These are phyloP conservation scores for Globisporangium iwayamae DNA, from an alignment of 352 stramenopile species.

Conservation along the genomic window DNA sequence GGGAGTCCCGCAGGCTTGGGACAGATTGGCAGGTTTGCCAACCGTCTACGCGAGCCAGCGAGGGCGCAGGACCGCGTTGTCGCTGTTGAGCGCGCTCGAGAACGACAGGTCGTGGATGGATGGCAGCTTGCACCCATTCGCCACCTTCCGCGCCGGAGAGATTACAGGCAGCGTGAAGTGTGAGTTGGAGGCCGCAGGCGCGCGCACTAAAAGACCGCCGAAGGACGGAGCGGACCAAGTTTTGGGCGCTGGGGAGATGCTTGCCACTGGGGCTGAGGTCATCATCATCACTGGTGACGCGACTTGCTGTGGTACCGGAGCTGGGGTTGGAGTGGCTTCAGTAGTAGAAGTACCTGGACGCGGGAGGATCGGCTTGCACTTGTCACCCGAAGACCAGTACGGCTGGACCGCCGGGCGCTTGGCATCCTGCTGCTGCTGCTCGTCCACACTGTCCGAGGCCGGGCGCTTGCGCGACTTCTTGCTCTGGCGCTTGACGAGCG, in stretches of 20 bases:
- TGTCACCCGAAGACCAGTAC: constrained; percentile 31
- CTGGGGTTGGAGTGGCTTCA: neutral
- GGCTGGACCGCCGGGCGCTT: constrained; percentile 34
- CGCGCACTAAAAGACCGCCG: constrained; percentile 14
- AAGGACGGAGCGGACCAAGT: constrained; percentile 14
- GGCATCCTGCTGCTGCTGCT: constrained; percentile 18
- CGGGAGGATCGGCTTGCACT: constrained; percentile 69
- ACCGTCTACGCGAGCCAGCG: constrained; percentile 37
- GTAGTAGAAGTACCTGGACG: neutral
- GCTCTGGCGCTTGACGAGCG: constrained; percentile 82
- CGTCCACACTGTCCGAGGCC: constrained; percentile 26
- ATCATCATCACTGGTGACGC: neutral
- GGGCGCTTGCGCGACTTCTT: constrained; percentile 82
- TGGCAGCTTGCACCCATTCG: constrained; percentile 45
- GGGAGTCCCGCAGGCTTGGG: neutral
- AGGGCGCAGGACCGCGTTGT: constrained; percentile 1
- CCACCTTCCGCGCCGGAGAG: constrained; percentile 37
- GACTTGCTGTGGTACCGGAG: neutral
- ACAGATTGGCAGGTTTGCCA: neutral
- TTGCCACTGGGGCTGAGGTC: constrained; percentile 1
- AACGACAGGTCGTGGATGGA: constrained; percentile 53
- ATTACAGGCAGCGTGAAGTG: constrained; percentile 32
- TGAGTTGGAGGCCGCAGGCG: constrained; percentile 10
- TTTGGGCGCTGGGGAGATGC: neutral
- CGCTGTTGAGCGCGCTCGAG: constrained; percentile 21